phyloP scores from a whole-genome alignment of 75 land plant species.

The Pinus tabuliformis region DNA sequence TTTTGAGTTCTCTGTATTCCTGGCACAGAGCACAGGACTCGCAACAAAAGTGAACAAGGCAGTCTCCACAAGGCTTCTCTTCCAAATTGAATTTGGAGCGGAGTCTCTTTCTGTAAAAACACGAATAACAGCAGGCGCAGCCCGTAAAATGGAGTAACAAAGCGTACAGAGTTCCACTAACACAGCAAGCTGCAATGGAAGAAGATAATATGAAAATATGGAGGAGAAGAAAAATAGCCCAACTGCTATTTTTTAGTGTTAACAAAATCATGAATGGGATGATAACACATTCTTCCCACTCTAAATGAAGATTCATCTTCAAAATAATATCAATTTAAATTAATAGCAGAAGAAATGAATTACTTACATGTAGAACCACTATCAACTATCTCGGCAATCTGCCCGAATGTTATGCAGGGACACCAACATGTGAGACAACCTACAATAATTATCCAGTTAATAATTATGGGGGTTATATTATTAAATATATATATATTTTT shows the following conservation, averaged over 20 bases:
- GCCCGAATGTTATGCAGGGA: slow-evolving; percentile 7
- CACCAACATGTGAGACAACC: slow-evolving; percentile 3
- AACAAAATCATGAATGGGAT: too few relatives aligned
- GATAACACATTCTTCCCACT: too few relatives aligned
- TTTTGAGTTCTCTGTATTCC: slow-evolving; percentile 24
- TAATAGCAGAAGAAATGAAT: too few relatives aligned
- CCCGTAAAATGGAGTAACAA: background rate
- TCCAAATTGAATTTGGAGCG: slow-evolving; percentile 11
- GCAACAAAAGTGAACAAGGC: slow-evolving; percentile 22
- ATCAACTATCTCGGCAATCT: slow-evolving; percentile 3
- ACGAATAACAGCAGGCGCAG: slow-evolving; percentile 10
- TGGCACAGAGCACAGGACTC: slow-evolving; percentile 25
- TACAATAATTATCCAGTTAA: too few relatives aligned
- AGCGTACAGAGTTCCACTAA: background rate
- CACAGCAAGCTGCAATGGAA: background rate
- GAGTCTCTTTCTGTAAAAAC: slow-evolving; percentile 12
- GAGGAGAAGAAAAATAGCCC: background rate
- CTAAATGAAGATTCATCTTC: too few relatives aligned
- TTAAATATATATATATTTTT: too few relatives aligned
- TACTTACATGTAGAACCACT: background rate
- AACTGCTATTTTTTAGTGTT: too few relatives aligned
- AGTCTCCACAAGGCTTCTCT: slow-evolving; percentile 21
- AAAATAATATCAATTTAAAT: too few relatives aligned
- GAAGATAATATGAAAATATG: background rate
- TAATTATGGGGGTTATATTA: too few relatives aligned